Evolutionary conservation across 73 alveolate genomes (phyloP), one percentile per base, ranked within the genome.

Genomic region (Blepharisma stoltei): DNA sequence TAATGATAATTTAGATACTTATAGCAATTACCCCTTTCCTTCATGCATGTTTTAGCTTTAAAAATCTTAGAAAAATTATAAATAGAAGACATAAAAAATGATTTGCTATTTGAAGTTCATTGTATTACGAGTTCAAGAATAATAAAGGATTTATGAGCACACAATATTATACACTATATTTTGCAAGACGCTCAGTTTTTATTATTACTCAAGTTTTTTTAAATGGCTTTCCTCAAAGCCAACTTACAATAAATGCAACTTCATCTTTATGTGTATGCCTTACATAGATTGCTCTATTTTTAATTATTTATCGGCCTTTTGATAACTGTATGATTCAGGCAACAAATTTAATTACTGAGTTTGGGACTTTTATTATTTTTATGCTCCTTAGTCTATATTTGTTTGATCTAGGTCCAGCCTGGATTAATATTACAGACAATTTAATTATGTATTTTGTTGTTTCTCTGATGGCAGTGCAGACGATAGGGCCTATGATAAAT

Each of bases 111-210:
- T 60, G 73, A 38, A 38, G 73, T 3, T 60, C 49, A 8, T 5
- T 60, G 2, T 60, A 60, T 25, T 25, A 8, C 23, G 73, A 60
- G 47, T 60, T 60, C 23, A 60, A 60, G 46, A n/a, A 20, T n/a
- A 25, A 60, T 60, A 60, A 60, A 60, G 73, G 73, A 25, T 60
- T 60, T 60, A 14, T 60, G 18, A 60, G 73, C 73, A 14, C 73
- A 14, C 73, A 60, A 25, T 60, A 60, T 60, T 60, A 60, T 60
- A 9, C 45, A 1, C 18, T 60, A 2, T 60, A 20, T 47, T 60
- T 60, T 60, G 14, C 5, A 14, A 60, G 73, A 25, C 14, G 73
- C 2, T 14, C 23, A 9, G 5, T 25, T 8, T 60, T 18, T 60
- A 25, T 60, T 9, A 8, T 60, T n/a, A 25, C 48, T 25, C 73